Conservation (phyloP, 495 filamentous ascomycete genomes). For the Penicillium chermesinum region DNA sequence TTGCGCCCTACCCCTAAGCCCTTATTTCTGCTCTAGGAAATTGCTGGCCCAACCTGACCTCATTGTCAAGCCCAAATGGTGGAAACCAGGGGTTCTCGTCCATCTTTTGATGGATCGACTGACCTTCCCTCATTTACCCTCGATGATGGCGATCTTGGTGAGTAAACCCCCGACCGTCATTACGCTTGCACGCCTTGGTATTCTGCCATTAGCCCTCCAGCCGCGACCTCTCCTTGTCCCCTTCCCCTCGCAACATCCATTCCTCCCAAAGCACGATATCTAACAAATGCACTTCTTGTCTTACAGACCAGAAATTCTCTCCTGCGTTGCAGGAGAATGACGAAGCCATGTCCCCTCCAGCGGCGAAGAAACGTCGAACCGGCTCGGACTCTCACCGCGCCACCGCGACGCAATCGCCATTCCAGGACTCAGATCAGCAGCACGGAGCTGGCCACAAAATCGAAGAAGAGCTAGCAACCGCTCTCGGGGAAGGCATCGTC, state of each 20-base stretch:
- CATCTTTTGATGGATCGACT: conserved; percentile 31
- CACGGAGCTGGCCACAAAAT: conserved; percentile 34
- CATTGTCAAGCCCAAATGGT: conserved; percentile 30
- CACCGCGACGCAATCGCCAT: conserved; percentile 12
- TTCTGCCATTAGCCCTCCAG: too few relatives aligned
- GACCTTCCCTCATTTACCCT: conserved; percentile 28
- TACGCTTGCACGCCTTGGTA: background rate
- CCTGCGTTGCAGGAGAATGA: conserved; percentile 35
- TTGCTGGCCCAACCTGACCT: conserved; percentile 23
- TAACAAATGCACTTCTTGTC: background rate
- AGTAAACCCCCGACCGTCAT: conserved; percentile 15
- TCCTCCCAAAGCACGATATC: too few relatives aligned
- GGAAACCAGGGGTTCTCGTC: conserved; percentile 23
- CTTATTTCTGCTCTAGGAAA: conserved; percentile 51
- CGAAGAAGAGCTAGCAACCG: conserved; percentile 41
- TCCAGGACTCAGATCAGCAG: conserved; percentile 13
- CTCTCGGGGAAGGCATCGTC: conserved; percentile 28
- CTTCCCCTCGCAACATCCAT: too few relatives aligned
- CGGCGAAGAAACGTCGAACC: conserved; percentile 41
- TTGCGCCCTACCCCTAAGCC: conserved; percentile 51
- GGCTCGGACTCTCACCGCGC: conserved; percentile 28
- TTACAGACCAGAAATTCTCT: conserved; percentile 25
- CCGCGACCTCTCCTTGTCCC: too few relatives aligned
- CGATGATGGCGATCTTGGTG: conserved; percentile 33
- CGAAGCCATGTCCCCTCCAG: conserved; percentile 32